A percentile compares a stretch with the other conserved stretches of the same genome.
Evolutionary conservation across 208 protist genomes (phyloP).

Genomic region (Trypanosoma congolense): DNA sequence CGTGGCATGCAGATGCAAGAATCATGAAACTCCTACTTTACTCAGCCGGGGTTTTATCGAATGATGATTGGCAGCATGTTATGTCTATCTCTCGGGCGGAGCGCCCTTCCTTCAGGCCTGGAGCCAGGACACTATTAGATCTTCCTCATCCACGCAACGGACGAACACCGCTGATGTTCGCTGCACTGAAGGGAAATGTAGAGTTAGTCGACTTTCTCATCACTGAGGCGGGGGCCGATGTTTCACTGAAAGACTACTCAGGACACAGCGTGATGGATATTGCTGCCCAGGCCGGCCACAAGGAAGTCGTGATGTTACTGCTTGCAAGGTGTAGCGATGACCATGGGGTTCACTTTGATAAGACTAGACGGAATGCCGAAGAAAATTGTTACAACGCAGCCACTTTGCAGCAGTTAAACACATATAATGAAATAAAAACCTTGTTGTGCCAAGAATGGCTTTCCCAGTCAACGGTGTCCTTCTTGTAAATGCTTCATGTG

Average conservation of each 20-base stretch:
- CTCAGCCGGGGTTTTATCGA: conserved; percentile 1
- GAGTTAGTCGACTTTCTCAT: conserved; percentile 58
- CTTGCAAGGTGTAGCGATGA: conserved; percentile 30
- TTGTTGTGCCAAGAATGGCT: conserved; percentile 42
- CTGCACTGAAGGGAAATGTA: conserved; percentile 50
- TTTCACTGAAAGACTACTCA: conserved; percentile 34
- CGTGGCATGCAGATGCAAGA: conserved; percentile 63
- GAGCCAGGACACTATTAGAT: conserved; percentile 58
- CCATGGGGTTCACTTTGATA: conserved; percentile 29
- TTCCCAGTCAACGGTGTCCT: conserved; percentile 40
- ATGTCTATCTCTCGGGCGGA: too few species aligned
- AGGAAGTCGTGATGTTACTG: conserved; percentile 42
- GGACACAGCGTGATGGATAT: conserved; percentile 63
- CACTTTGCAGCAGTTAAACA: conserved; percentile 49
- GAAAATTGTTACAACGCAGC: conserved; percentile 62
- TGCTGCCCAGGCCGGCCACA: conserved; percentile 61
- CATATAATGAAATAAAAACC: conserved; percentile 46
- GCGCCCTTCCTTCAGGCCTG: conserved; percentile 26
- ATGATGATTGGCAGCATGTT: not conserved
- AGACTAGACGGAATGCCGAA: conserved; percentile 50
- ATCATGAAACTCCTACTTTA: conserved; percentile 59
- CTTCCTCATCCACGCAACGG: conserved; percentile 48
- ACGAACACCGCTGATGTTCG: conserved; percentile 79
- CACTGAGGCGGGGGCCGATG: conserved; percentile 39
- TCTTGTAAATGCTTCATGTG: conserved; percentile 18